These are phyloP conservation scores for Nepenthes mirabilis DNA, from an alignment of 148 eudicot species.

Conservation along the genomic window DNA sequence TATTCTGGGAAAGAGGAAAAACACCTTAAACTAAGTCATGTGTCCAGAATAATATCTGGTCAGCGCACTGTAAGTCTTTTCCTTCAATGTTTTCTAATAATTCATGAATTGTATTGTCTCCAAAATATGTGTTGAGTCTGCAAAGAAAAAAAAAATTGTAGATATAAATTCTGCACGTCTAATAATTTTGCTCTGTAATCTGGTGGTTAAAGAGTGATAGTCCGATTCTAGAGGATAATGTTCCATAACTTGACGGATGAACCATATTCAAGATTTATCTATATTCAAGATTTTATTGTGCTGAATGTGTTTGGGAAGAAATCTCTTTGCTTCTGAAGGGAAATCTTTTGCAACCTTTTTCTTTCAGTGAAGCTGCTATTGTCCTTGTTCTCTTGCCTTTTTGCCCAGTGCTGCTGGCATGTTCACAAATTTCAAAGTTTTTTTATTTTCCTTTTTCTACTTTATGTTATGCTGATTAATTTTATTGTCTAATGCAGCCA, in stretches of 20 bases:
- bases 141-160: too few relatives aligned
- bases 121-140: neutral
- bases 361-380: neutral
- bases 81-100: neutral
- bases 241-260: neutral
- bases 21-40: conserved; percentile 77
- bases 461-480: conserved; percentile 7
- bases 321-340: neutral
- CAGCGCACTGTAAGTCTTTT: conserved; percentile 83
- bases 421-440: neutral
- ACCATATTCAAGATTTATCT: neutral
- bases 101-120: neutral
- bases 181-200: neutral
- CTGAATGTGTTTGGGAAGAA: too few relatives aligned
- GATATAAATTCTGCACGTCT: neutral
- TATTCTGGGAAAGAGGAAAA: conserved; percentile 94
- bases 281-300: too few relatives aligned
- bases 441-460: conserved; percentile 6
- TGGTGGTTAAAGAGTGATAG: neutral
- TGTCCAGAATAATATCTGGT: conserved; percentile 89
- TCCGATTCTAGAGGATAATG: neutral
- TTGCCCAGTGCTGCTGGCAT: neutral
- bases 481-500: conserved; percentile 34
- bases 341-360: neutral
- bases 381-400: neutral